Percentiles rank a stretch among this genome's conserved stretches.
Conservation (phyloP, 2,329 filamentous ascomycete genomes). For the Saccharata proteae region DNA sequence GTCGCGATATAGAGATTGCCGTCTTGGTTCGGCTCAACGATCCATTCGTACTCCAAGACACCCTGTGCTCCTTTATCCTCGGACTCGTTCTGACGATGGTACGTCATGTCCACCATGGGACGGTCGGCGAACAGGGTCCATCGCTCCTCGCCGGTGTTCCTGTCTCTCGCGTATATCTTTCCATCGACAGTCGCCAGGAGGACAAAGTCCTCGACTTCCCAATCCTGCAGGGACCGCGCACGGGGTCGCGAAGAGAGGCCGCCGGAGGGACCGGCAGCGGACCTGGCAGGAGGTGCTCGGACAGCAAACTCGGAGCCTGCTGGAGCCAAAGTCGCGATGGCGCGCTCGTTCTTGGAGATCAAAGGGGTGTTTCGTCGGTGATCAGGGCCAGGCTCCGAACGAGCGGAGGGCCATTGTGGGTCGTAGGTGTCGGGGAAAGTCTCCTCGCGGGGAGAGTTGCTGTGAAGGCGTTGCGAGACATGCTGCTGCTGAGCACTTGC, state of each 20-base stretch:
- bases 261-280: conserved; percentile 25
- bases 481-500: conserved; percentile 28
- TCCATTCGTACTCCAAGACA: conserved; percentile 67
- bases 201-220: conserved; percentile 99
- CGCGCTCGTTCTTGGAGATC: conserved; percentile 61
- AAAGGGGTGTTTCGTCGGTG: conserved; percentile 16
- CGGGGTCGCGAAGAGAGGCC: conserved; percentile 62
- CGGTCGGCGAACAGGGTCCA: conserved; percentile 79
- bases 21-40: conserved; percentile 81
- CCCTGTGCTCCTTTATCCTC: conserved; percentile 3
- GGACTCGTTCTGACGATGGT: conserved; percentile 46
- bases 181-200: conserved; percentile 99
- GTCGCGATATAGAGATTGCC: conserved; percentile 80
- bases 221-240: conserved; percentile 96
- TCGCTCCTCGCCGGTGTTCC: conserved; percentile 68
- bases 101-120: conserved; percentile 82
- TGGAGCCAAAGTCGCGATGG: conserved; percentile 88
- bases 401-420: conserved; percentile 9
- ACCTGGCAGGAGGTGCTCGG: conserved; percentile 74
- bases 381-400: conserved; percentile 5
- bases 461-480: conserved; percentile 11
- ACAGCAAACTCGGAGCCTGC: conserved; percentile 62
- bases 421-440: conserved; percentile 16
- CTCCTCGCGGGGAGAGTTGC: conserved; percentile 18
- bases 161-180: conserved; percentile 82